Base-by-base conservation (phyloP, 2,329 filamentous ascomycete species). In the Hymenoscyphus scutula region DNA sequence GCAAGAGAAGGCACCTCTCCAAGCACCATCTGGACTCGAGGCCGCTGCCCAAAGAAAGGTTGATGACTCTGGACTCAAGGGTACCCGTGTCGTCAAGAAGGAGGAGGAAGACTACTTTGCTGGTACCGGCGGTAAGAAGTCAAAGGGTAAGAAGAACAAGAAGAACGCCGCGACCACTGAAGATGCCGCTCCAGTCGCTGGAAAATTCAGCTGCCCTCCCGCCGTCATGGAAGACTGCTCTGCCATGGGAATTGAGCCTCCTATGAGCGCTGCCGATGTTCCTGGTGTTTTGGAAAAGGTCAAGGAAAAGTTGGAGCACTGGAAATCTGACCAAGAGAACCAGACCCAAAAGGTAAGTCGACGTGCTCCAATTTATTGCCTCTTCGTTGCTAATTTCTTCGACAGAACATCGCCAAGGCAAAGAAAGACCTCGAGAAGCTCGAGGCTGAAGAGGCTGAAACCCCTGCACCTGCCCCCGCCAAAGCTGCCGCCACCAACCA, bases 341-440 rank as follows among this genome's bases (percentile, higher is more conserved):
- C 92, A 97, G 83, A 99, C 95, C 23, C 86, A 95, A 76, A 89
- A 91, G 80, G 95, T 97, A 80, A 82, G 89, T 79, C 68, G 38
- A 45, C 15, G 55, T 45, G 6, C n/a, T 41, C 25, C 19, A n/a
- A 32, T 13, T n/a, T 17, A 25, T 51, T 51, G 7, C 23, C 17
- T 23, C 10, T 51, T 10, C 8, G 10, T 51, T 53, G 67, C 64
- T 68, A 72, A 64, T 68, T 62, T 60, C 67, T 69, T 63, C 73
- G 79, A 73, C 73, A 98, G 95, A 99, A 99, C 82, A 89, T 98
- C 65, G 91, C 92, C 67, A 97, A 97, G 79, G 95, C 95, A 65
- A 90, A 97, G 82, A 94, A 94, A 78, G 92, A 97, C 77, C 96
- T 99, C 67, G 91, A 93, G 75, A 88, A 88, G 70, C 85, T 98